Conservation (phyloP, 208 protist genomes). For the Zelonia costaricensis region DNA sequence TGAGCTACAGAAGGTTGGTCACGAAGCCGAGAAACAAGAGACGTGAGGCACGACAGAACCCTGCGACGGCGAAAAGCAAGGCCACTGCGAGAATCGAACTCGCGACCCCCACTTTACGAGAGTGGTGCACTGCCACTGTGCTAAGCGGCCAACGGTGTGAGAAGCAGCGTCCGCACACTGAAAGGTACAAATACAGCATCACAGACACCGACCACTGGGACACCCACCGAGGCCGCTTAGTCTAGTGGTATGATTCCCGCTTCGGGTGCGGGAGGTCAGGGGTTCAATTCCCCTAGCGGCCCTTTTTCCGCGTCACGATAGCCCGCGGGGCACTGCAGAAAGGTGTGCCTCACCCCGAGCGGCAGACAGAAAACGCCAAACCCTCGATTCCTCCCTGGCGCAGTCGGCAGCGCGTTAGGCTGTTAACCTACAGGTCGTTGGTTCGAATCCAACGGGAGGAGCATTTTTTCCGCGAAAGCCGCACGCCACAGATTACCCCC, state of each 20-base stretch:
- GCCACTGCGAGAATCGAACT: slow-evolving; percentile 33
- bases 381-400: slow-evolving; percentile 87
- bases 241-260: slow-evolving; percentile 90
- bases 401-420: slow-evolving; percentile 96
- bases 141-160: slow-evolving; percentile 80
- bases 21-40: background rate
- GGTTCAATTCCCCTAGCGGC: slow-evolving; percentile 83
- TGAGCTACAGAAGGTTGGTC: slow-evolving; percentile 30
- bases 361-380: too few relatives aligned
- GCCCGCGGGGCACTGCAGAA: too few relatives aligned
- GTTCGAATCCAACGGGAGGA: slow-evolving; percentile 95
- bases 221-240: slow-evolving; percentile 79
- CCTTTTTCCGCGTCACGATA: slow-evolving; percentile 23
- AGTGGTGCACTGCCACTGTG: slow-evolving; percentile 94
- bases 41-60: background rate
- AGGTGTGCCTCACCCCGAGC: too few relatives aligned
- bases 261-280: slow-evolving; percentile 87
- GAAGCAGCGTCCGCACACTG: too few relatives aligned
- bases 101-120: slow-evolving; percentile 94
- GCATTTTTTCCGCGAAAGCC: slow-evolving; percentile 43
- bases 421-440: slow-evolving; percentile 96
- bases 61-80: slow-evolving; percentile 8
- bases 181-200: too few relatives aligned
- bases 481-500: too few relatives aligned
- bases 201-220: slow-evolving; percentile 71